Conservation (phyloP, 345 rosid species). For the Rhizophora mangle region DNA sequence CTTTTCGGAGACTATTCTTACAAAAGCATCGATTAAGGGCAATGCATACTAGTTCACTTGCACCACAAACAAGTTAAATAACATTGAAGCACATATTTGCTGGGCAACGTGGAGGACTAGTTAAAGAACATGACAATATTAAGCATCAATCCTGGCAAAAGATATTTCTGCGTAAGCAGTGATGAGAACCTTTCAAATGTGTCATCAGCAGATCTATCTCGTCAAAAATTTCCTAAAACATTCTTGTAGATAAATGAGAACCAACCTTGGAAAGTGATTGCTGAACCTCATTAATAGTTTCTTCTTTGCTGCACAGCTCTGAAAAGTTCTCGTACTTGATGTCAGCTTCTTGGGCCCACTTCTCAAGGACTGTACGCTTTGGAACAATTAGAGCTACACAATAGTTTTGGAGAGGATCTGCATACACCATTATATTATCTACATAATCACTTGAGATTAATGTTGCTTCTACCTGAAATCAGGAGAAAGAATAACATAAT, state of each 20-base stretch:
- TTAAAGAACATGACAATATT: no score
- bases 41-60: no score
- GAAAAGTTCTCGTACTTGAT: conserved; percentile 37
- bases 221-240: conserved; percentile 1
- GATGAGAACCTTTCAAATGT: not conserved
- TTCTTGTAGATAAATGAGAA: not conserved
- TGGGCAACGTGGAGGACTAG: no score
- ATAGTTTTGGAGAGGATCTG: conserved; percentile 60
- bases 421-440: conserved; percentile 72
- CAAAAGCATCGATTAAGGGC: no score
- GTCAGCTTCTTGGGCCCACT: conserved; percentile 68
- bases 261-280: conserved; percentile 61
- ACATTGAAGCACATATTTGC: no score
- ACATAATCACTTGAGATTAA: conserved; percentile 51
- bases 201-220: not conserved
- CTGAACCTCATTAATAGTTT: conserved; percentile 63
- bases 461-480: conserved; percentile 78
- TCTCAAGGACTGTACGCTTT: conserved; percentile 50
- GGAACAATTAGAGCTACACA: conserved; percentile 82
- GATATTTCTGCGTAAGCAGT: no score
- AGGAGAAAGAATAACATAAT: not conserved
- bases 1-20: no score
- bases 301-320: conserved; percentile 63
- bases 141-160: no score
- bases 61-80: no score